Percentiles rank a stretch among this genome's conserved stretches.
phyloP scores from a whole-genome alignment of 192 early-diverging fungal species.

The Rhizophagus clarus region DNA sequence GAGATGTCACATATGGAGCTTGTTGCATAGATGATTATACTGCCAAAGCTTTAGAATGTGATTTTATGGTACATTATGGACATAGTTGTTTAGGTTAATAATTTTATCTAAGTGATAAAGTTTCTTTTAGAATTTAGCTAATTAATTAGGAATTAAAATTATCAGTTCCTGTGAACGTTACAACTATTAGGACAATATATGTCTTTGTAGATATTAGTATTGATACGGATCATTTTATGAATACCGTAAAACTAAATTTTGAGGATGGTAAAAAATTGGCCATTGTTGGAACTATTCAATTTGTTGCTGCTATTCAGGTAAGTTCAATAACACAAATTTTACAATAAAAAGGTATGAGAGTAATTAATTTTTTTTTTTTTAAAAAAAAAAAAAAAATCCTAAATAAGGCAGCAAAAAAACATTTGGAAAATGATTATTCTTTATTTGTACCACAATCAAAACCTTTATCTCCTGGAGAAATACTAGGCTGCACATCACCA shows the following conservation, averaged over 20 bases:
- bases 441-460: conserved; percentile 89
- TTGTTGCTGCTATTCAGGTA: conserved; percentile 85
- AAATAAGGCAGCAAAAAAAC: conserved; percentile 50
- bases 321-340: background rate
- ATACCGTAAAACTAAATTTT: conserved; percentile 88
- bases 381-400: too few relatives aligned
- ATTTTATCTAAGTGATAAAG: conserved; percentile 1
- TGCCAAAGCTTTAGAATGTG: conserved; percentile 87
- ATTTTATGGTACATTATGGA: conserved; percentile 98
- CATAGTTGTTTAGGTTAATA: conserved; percentile 87
- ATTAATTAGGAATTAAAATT: background rate
- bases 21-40: conserved; percentile 99
- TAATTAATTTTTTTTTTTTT: too few relatives aligned
- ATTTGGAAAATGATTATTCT: conserved; percentile 64
- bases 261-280: conserved; percentile 71
- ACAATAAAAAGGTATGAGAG: background rate
- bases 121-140: background rate
- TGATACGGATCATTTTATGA: conserved; percentile 90
- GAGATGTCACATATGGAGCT: conserved; percentile 98
- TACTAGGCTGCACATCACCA: conserved; percentile 95
- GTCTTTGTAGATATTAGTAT: conserved; percentile 99
- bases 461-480: conserved; percentile 93
- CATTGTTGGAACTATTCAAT: conserved; percentile 94
- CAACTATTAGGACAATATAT: conserved; percentile 93
- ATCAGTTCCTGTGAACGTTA: conserved; percentile 90